A percentile compares a stretch with the other conserved stretches of the same genome.
Conservation (phyloP, 2,329 filamentous ascomycete genomes). For the Paramyrothecium roridum region DNA sequence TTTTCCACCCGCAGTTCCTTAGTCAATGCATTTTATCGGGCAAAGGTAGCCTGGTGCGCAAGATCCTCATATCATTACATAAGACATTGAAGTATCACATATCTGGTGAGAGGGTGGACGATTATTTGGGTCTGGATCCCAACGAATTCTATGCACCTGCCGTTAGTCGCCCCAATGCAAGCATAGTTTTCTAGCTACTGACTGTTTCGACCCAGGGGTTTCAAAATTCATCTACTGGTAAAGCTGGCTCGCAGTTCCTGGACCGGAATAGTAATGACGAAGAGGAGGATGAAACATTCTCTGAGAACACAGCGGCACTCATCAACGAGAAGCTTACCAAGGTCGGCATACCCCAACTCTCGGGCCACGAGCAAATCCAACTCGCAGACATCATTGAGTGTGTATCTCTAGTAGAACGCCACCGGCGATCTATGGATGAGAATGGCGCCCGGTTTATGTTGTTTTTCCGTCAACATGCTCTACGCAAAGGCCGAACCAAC, state of each 20-base stretch:
- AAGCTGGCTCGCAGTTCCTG: constrained; percentile 15
- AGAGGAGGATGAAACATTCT: constrained; percentile 60
- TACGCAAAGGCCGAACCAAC: constrained; percentile 63
- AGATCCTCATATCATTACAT: constrained; percentile 69
- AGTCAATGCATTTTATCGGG: constrained; percentile 83
- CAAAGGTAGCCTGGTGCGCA: constrained; percentile 68
- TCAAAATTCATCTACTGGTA: constrained; percentile 7
- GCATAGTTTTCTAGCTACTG: too few species aligned
- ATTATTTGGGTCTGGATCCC: constrained; percentile 66
- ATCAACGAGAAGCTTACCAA: constrained; percentile 77
- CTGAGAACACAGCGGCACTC: constrained; percentile 64
- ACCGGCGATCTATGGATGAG: constrained; percentile 84
- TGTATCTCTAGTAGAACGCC: constrained; percentile 77
- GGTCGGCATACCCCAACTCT: constrained; percentile 74
- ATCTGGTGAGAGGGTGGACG: constrained; percentile 76
- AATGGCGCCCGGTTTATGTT: constrained; percentile 86
- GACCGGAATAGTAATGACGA: constrained; percentile 25
- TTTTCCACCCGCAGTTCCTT: constrained; percentile 90
- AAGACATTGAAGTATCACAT: constrained; percentile 78
- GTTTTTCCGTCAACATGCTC: constrained; percentile 78
- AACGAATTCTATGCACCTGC: constrained; percentile 51
- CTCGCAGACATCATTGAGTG: constrained; percentile 83
- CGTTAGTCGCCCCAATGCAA: constrained; percentile 12
- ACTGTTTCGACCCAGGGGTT: not conserved
- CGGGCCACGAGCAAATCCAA: constrained; percentile 82